Evolutionary conservation across 768 basidiomycete genomes (phyloP).

Genomic region (Mrakia gelida): DNA sequence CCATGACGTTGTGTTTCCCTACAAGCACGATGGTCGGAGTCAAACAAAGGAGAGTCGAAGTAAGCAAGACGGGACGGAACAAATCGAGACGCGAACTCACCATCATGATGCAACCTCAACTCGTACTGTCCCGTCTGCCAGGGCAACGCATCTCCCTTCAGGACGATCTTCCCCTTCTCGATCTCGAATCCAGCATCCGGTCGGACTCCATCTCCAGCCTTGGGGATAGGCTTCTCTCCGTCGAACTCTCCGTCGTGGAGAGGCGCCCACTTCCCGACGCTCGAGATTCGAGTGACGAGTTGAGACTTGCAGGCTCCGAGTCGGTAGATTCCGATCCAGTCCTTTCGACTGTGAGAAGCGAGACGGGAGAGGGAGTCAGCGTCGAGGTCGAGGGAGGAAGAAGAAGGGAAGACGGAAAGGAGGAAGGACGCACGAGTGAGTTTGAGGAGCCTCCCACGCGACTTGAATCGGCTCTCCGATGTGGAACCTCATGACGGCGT

Average conservation of each 20-base stretch:
- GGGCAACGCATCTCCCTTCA: conserved; percentile 73
- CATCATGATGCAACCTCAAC: conserved; percentile 79
- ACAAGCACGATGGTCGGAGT: background rate
- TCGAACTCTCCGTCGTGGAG: conserved; percentile 91
- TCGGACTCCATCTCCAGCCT: conserved; percentile 25
- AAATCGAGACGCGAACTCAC: background rate
- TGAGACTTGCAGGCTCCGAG: conserved; percentile 76
- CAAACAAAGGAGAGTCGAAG: background rate
- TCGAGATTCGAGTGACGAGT: conserved; percentile 75
- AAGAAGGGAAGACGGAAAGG: background rate
- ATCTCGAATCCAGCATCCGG: conserved; percentile 38
- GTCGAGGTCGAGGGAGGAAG: background rate
- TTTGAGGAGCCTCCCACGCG: conserved; percentile 77
- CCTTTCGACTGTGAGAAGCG: conserved; percentile 52
- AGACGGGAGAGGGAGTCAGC: background rate
- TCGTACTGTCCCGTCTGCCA: conserved; percentile 86
- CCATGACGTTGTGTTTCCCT: conserved; percentile 91
- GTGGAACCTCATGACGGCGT: conserved; percentile 62
- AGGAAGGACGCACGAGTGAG: conserved; percentile 59
- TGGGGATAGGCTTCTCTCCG: conserved; percentile 62
- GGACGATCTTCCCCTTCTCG: conserved; percentile 59
- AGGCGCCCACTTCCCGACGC: conserved; percentile 87
- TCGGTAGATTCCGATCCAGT: conserved; percentile 94
- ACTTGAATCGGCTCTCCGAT: conserved; percentile 85
- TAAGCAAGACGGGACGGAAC: too few relatives aligned